A percentile compares a stretch with the other conserved stretches of the same genome.
Conservation (phyloP, 305 asterid genomes). For the Fraxinus albicans region DNA sequence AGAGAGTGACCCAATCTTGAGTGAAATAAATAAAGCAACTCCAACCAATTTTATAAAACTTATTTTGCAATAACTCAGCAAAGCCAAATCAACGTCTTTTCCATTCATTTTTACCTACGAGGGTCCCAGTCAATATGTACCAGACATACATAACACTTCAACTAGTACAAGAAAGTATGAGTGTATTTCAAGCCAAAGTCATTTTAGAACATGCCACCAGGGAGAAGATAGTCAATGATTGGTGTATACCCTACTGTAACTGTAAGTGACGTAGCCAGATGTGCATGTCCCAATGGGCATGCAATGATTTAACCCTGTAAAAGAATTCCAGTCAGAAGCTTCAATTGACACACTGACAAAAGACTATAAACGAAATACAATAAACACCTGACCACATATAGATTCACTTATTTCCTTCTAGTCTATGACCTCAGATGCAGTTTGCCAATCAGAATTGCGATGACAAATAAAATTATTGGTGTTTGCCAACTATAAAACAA, state of each 20-base stretch:
- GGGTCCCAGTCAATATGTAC: neutral
- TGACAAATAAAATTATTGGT: neutral
- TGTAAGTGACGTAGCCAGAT: neutral
- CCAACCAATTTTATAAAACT: neutral
- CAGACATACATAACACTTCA: neutral
- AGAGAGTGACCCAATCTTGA: neutral
- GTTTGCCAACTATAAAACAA: neutral
- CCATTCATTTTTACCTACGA: neutral
- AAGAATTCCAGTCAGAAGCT: slow-evolving; percentile 16
- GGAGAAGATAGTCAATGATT: neutral
- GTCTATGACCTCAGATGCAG: neutral
- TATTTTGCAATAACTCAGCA: neutral
- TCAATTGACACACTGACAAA: slow-evolving; percentile 4
- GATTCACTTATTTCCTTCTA: neutral
- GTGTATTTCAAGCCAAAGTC: neutral
- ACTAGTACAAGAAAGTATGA: neutral
- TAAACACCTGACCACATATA: slow-evolving; percentile 15
- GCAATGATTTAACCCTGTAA: neutral
- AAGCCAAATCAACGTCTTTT: neutral
- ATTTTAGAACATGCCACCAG: neutral
- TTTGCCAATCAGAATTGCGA: neutral
- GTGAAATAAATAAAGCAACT: neutral
- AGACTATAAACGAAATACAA: neutral
- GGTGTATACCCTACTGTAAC: neutral
- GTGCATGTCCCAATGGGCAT: slow-evolving; percentile 12